A percentile compares a stretch with the other conserved stretches of the same genome.
Conservation (phyloP, 306 rosid genomes). For the Abrus pulchellus region DNA sequence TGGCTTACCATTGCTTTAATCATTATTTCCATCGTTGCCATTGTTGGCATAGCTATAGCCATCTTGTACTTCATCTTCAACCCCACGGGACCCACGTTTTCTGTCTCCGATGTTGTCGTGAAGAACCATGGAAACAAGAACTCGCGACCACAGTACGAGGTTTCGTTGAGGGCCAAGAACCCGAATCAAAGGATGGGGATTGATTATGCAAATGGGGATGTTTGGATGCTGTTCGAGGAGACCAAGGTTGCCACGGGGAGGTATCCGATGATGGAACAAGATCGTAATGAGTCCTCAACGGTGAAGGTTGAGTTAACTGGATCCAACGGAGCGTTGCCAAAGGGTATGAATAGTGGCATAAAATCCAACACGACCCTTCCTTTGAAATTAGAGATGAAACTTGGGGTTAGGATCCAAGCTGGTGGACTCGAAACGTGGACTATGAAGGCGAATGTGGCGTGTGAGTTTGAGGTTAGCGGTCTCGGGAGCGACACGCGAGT, state of each 20-base stretch:
- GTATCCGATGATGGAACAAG: constrained; percentile 51
- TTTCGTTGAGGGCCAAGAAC: constrained; percentile 52
- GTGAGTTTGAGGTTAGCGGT: constrained; percentile 49
- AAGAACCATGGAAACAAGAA: neutral
- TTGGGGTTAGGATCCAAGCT: constrained; percentile 39
- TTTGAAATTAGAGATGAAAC: constrained; percentile 45
- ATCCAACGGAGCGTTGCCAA: constrained; percentile 23
- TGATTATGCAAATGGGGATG: constrained; percentile 1
- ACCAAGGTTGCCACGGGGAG: constrained; percentile 47
- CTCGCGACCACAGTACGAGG: constrained; percentile 31
- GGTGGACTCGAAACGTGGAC: constrained; percentile 47
- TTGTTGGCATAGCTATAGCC: constrained; percentile 39
- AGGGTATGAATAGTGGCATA: neutral
- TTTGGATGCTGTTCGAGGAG: neutral
- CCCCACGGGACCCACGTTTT: constrained; percentile 56
- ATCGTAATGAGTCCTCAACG: neutral
- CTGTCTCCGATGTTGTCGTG: constrained; percentile 13
- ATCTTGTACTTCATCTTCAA: constrained; percentile 39
- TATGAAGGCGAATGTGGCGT: constrained; percentile 46
- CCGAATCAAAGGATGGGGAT: constrained; percentile 43
- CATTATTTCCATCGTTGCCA: constrained; percentile 14
- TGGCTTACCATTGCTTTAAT: neutral
- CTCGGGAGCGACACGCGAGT: constrained; percentile 20
- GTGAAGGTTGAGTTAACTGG: constrained; percentile 45
- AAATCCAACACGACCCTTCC: constrained; percentile 10